Evolutionary conservation across 768 basidiomycete species (phyloP), one percentile per base, ranked within the genome.

Genomic region (Tephrocybe sp.): DNA sequence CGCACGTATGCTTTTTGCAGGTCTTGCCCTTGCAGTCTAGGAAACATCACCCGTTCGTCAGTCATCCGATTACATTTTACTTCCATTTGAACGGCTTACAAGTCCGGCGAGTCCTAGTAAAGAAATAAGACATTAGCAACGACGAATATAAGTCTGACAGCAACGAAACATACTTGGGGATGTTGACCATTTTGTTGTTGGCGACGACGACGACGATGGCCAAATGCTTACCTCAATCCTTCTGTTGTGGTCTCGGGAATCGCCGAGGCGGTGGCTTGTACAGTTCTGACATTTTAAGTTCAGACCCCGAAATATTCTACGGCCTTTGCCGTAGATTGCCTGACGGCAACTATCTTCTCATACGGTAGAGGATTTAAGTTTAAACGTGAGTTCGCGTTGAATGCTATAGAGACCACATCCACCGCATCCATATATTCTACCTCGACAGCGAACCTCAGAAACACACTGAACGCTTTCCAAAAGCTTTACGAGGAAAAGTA

Each of bases 1-100:
- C 90, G 49, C 76, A 93, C 89, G 92, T 96, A 83, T 97, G 94
- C 76, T 97, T 97, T 76, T 79, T 87, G 90, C 94, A 97, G 64
- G 83, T 74, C 77, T 94, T 96, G 73, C 92, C 92, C 80, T 94
- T 94, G 91, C 94, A 96, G 75, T 79, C 91, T 92, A 39, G 32
- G 50, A 56, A 19, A 31, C 19, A 51, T 43, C 30, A 39, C 20
- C 49, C 48, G 35, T 52, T 39, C 20, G 20, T 56, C 20, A 43
- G 51, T 52, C 43, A 45, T 33, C 17, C n/a, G 31, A 39, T 39
- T 42, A 17, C 19, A 23, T 32, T 31, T 48, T n/a, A 16, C 22
- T 34, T 34, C 34, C 31, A 39, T 26, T 22, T 22, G 26, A 35
- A 47, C 53, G 60, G 80, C 92, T 86, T 72, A 94, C 93, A 97